Evolutionary conservation across 768 basidiomycete species (phyloP).

Genomic region (Mrakia hoshinonis): DNA sequence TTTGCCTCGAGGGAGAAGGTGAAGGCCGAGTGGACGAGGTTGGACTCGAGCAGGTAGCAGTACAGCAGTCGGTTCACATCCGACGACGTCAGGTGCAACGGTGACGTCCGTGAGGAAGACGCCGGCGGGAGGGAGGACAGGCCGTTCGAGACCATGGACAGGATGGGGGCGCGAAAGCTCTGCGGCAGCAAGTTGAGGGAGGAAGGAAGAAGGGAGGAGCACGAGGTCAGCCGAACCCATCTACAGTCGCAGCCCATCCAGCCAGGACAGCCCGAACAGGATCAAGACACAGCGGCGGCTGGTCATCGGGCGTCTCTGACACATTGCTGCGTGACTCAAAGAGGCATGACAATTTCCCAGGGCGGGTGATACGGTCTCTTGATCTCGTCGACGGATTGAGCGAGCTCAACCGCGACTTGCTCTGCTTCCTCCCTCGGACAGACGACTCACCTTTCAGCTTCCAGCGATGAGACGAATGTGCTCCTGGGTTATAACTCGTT

Average conservation of each 20-base stretch:
- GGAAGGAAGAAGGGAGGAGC: neutral
- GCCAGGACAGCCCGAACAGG: too few relatives aligned
- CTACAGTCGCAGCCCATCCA: neutral
- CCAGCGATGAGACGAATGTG: neutral
- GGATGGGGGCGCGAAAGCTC: neutral
- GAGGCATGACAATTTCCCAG: too few relatives aligned
- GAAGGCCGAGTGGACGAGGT: conserved; percentile 29
- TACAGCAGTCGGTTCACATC: conserved; percentile 27
- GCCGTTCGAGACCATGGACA: neutral
- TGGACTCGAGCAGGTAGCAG: conserved; percentile 26
- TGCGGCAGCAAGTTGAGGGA: neutral
- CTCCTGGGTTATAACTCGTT: too few relatives aligned
- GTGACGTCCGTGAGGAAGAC: conserved; percentile 8
- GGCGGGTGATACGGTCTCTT: neutral
- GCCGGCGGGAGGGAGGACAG: neutral
- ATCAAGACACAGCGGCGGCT: too few relatives aligned
- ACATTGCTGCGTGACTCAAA: too few relatives aligned
- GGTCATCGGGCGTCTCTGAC: too few relatives aligned
- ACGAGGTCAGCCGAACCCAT: neutral
- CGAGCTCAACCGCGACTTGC: neutral
- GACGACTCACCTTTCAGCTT: neutral
- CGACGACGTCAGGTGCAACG: conserved; percentile 17
- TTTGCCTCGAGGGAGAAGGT: conserved; percentile 24
- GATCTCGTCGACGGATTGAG: neutral
- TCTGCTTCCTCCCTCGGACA: too few relatives aligned